Evolutionary conservation across 768 basidiomycete species (phyloP), one percentile per base, ranked within the genome.

Genomic region (Mrakia blollopis): DNA sequence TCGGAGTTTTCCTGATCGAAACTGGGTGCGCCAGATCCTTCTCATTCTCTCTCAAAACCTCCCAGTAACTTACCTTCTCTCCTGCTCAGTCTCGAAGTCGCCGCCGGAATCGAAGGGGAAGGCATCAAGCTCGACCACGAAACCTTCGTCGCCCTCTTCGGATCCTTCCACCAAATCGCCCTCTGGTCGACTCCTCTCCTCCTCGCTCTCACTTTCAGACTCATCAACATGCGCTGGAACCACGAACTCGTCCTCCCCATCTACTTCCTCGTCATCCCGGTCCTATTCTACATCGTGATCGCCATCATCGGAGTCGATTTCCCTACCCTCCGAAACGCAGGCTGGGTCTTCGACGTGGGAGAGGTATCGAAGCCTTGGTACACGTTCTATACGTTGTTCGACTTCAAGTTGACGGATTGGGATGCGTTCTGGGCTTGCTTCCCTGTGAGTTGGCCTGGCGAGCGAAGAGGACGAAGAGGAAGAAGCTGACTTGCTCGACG

Each of bases 211-310:
- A 79, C 92, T 3, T 84, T 99, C 72, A 87, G 95, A 71, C 74
- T 92, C 6, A 90, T 97, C 83, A 98, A 93, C 2, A 86, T 89
- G 72, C 87, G 86, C 78, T 92, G 85, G 84, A 88, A 91, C 57
- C 93, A 98, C 83, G 94, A 98, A 79, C 87, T 98, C 28, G 87
- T 98, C 81, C 95, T 98, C 82, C 96, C 97, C 2, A 84, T 73
- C 50, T 83, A 85, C 80, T 86, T 83, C 79, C 80, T 83, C 69
- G 81, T 87, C 60, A 93, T 98, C 77, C 93, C 94, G 0, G 79
- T 88, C 69, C 78, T 93, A 8, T 98, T 99, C 84, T 98, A 98
- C 82, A 81, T 91, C 74, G 85, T 94, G 65, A 88, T 94, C 2
- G 86, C 87, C 0, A 88, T 89, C 23, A 89, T 88, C 0, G 85